A percentile compares a stretch with the other conserved stretches of the same genome.
phyloP scores from a whole-genome alignment of 495 filamentous ascomycete species.

The Annulohypoxylon maeteangense region DNA sequence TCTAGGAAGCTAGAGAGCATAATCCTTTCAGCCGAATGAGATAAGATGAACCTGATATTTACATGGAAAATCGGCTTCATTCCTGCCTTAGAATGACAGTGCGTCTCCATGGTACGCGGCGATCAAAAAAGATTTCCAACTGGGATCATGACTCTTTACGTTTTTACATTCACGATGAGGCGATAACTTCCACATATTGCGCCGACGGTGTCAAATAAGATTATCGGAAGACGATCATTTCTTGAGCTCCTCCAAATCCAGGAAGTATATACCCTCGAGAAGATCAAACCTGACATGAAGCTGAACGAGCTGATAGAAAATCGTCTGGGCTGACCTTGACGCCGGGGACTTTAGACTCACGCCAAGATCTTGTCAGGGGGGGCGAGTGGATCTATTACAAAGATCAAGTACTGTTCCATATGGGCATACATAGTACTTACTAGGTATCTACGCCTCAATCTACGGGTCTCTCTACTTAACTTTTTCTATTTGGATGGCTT shows the following conservation, averaged over 20 bases:
- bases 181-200: slow-evolving; percentile 32
- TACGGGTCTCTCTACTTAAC: background rate
- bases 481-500: slow-evolving; percentile 4
- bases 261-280: slow-evolving; percentile 14
- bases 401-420: background rate
- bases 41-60: slow-evolving; percentile 58
- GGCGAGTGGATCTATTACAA: slow-evolving; percentile 23
- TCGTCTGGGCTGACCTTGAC: slow-evolving; percentile 24
- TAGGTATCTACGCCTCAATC: slow-evolving; percentile 5
- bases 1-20: slow-evolving; percentile 21
- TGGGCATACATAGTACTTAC: no score
- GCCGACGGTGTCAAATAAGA: background rate
- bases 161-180: slow-evolving; percentile 15
- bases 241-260: background rate
- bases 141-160: slow-evolving; percentile 27
- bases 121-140: slow-evolving; percentile 47
- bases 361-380: slow-evolving; percentile 26
- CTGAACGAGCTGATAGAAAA: slow-evolving; percentile 16
- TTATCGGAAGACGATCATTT: slow-evolving; percentile 20
- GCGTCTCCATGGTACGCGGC: slow-evolving; percentile 27
- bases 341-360: slow-evolving; percentile 23
- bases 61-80: slow-evolving; percentile 41
- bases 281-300: slow-evolving; percentile 39
- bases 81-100: slow-evolving; percentile 24
- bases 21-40: slow-evolving; percentile 44